Percentiles rank a stretch among this genome's conserved stretches.
Evolutionary conservation across 139 green algal species (phyloP).

Genomic region (Chlorella sp.): DNA sequence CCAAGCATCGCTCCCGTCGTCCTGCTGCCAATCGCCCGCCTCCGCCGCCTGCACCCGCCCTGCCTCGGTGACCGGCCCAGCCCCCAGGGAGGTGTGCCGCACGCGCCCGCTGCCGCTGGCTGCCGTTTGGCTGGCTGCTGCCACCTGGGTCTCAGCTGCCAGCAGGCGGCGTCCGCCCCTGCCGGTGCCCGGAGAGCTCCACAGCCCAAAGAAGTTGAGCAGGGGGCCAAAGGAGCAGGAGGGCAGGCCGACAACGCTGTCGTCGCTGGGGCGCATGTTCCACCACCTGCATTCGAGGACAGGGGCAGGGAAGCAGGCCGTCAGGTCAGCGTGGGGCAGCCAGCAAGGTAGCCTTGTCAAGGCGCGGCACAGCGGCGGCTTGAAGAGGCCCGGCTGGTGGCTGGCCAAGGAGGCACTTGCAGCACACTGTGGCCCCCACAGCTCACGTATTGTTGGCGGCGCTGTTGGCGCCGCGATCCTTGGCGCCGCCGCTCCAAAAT

Average conservation of each 20-base stretch:
- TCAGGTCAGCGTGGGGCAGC: too few relatives aligned
- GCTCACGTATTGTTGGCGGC: not conserved
- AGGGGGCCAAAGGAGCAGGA: conserved; percentile 14
- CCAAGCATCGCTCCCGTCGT: not conserved
- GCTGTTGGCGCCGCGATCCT: not conserved
- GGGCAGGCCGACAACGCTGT: not conserved
- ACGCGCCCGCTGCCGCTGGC: too few relatives aligned
- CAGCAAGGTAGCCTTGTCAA: too few relatives aligned
- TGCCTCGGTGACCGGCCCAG: not conserved
- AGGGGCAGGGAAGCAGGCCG: not conserved
- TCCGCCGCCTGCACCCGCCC: not conserved
- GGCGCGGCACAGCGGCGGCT: too few relatives aligned
- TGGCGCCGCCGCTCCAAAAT: conserved; percentile 6
- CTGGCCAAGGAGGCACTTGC: too few relatives aligned
- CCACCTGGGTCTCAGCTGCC: not conserved
- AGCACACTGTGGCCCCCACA: too few relatives aligned
- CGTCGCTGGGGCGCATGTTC: not conserved
- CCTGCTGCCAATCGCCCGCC: too few relatives aligned
- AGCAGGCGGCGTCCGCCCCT: conserved; percentile 3
- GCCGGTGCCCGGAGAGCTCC: not conserved
- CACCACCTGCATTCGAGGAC: not conserved
- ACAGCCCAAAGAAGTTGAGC: conserved; percentile 27
- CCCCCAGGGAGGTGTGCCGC: too few relatives aligned
- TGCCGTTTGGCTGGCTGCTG: not conserved
- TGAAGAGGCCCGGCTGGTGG: too few relatives aligned